Base-by-base conservation (phyloP, 495 filamentous ascomycete species). In the Talaromyces borbonicus region DNA sequence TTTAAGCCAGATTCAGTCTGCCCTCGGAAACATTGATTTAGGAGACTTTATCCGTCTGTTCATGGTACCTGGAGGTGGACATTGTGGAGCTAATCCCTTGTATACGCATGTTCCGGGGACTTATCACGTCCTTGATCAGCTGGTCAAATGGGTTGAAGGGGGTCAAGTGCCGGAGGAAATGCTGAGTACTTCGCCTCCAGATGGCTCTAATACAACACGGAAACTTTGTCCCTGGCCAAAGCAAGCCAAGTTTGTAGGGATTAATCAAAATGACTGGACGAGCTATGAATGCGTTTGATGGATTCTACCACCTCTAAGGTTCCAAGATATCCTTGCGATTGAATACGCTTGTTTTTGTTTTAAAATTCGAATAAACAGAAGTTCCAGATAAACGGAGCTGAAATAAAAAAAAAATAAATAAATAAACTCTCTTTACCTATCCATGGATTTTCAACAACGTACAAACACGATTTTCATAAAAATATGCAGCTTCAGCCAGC, bases 181-280 rank as follows among this genome's bases (percentile, higher is more conserved):
- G n/a, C 16, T 58, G 16, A 60, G 54, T 9, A 58, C 60, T 12
- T 39, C 47, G 30, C 55, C 65, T 18, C 43, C 46, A 20, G 58
- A 63, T 51, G 52, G 52, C n/a, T 54, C 48, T 11, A 48, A 45
- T 8, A 55, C 49, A 32, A 67, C 60, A 1, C 52, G 63, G 29
- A 63, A 61, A 39, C 45, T 69, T 24, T 69, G 65, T 39, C 57
- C 63, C 3, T 68, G 59, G 58, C 65, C 65, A 11, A 31, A 58
- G 27, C 12, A 30, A 30, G 27, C 27, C 27, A 12, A 30, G 27
- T 30, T 12, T 30, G 27, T 30, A 30, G 27, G 12, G 27, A 30
- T 6, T 7, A 30, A 30, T 12, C 12, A 30, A 30, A 30, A 7
- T n/a, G n/a, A n/a, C n/a, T n/a, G n/a, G n/a, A n/a, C n/a, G n/a